Evolutionary conservation across 2,329 filamentous ascomycete species (phyloP), one percentile per base, ranked within the genome.

Genomic region (Acrocalymma vagum): DNA sequence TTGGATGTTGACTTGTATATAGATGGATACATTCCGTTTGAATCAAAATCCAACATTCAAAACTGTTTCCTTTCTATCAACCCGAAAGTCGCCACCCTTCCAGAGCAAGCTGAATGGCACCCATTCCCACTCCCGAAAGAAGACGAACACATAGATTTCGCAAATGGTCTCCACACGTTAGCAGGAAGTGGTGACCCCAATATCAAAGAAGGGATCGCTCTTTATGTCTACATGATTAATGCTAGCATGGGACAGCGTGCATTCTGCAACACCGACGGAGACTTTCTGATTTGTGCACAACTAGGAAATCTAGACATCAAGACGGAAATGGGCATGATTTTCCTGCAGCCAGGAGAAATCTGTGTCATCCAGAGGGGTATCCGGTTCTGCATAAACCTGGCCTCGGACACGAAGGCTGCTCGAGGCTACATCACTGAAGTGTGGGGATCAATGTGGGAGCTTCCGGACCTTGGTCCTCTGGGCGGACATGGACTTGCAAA

Each of bases 161-260:
- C 73, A 9, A 63, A 76, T 42, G 77, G 78, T 5, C 61, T 80
- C 9, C 74, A 76, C 53, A 78, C 77, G 2, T 60, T 80, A 7
- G 74, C 68, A 15, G 78, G 78, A 5, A 73, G 73, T 17, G 78
- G 78, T 7, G 77, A 80, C 27, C 72, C 78, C 5, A 79, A 74
- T n/a, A 65, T 76, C 18, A 65, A 69, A 38, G 75, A 79, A 39
- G 77, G 78, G 6, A 59, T 79, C 15, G 77, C 77, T 4, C 62
- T 76, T 1, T 76, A 79, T 51, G 67, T 78, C 22, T 80, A 78
- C 53, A 67, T 70, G 45, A 70, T 75, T 51, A 78, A 78, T 48
- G 56, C 61, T 1, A 71, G 62, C 32, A 80, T 80, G 78, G 58
- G 63, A 4, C 62, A 66, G 5, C 63, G 72, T 23, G 73, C 76